Evolutionary conservation across 2,329 filamentous ascomycete genomes (phyloP), one percentile per base, ranked within the genome.

Genomic region (Fusarium sp.): DNA sequence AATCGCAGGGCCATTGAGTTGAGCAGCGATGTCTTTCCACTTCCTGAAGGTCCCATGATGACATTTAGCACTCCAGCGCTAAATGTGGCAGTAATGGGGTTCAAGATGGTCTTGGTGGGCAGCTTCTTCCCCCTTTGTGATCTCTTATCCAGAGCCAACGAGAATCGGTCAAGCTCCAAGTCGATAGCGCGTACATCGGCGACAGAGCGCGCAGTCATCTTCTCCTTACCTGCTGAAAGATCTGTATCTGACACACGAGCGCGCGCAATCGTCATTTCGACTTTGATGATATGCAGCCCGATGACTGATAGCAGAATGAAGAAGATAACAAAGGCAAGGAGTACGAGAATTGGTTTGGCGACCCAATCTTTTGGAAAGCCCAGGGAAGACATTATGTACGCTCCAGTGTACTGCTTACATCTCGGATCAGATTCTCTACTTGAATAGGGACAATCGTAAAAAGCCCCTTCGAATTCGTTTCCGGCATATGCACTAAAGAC

Each of bases 21-120:
- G 12, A 94, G 81, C 1, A 93, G 80, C 0, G 89, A 91, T 0
- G 91, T 93, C 76, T 94, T 94, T 2, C 91, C 91, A 44, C 88
- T 90, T 0, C 91, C 91, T 0, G 90, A 93, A 0, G 91, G 91
- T 0, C 91, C 91, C 91, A 94, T 93, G 66, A 94, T 91, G 23
- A 93, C 85, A 65, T 94, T 94, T 15, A 94, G 74, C 15, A 85
- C 81, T 1, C 91, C 90, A 0, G 91, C 86, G 45, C 87, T 83
- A 67, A 94, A 94, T 0, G 85, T 87, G 0, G 90, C 82, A 2
- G 84, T 88, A 14, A 94, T 83, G 0, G 90, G 89, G 54, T 89
- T 84, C 15, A 94, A 78, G 12, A 94, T 93, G 0, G 78, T 83
- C 73, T 86, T 88, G 1, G 77, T 80, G 0, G 84, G 83, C 2